These are phyloP conservation scores for Amaranthus tricolor DNA, from an alignment of 179 eudicot species.

Conservation along the genomic window DNA sequence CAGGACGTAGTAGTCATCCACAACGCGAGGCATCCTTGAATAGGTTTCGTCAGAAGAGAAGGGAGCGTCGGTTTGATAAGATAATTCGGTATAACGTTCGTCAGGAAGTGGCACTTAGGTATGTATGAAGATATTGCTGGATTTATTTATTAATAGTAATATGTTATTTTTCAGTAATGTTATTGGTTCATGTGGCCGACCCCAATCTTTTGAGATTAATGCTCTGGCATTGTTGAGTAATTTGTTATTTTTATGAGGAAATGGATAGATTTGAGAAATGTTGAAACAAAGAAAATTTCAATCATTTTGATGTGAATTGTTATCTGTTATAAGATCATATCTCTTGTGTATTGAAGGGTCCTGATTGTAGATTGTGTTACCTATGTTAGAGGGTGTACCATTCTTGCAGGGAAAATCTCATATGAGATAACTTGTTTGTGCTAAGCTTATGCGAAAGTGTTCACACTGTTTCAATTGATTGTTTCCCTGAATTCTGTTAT, in stretches of 20 bases:
- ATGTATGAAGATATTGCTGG: conserved; percentile 10
- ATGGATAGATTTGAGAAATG: background rate
- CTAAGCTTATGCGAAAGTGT: background rate
- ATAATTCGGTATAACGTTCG: conserved; percentile 74
- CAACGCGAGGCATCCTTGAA: conserved; percentile 62
- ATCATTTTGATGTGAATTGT: background rate
- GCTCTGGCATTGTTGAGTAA: too few species aligned
- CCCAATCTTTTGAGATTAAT: too few species aligned
- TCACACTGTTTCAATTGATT: background rate
- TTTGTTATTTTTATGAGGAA: too few species aligned
- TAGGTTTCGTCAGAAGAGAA: conserved; percentile 71
- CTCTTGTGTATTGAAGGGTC: background rate
- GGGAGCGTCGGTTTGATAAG: conserved; percentile 70
- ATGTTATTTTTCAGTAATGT: too few species aligned
- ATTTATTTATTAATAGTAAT: background rate
- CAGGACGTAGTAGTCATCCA: conserved; percentile 44
- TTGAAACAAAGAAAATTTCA: background rate
- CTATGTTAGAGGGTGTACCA: background rate
- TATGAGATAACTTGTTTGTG: background rate
- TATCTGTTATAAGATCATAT: background rate
- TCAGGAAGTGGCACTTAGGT: conserved; percentile 79
- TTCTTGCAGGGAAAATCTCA: background rate
- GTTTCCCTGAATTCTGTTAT: background rate
- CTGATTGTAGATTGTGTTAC: background rate
- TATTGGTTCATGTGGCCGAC: too few species aligned